Evolutionary conservation across 176 grass and related monocot species (phyloP), one percentile per base, ranked within the genome.

Genomic region (Cenchrus purpureus): DNA sequence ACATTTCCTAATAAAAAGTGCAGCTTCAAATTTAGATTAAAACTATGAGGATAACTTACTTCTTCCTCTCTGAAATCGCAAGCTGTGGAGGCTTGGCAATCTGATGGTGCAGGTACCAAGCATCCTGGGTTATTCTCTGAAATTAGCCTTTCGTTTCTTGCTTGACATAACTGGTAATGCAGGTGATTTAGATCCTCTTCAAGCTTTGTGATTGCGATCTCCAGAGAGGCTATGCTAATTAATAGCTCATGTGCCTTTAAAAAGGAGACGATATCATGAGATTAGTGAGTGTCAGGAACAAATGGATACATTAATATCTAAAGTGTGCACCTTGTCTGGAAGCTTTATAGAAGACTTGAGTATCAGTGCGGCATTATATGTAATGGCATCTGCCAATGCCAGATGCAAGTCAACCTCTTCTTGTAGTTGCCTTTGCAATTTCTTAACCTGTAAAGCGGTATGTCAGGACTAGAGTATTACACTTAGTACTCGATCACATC

Each of bases 381-480:
- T 74, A 34, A 99, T 85, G 59, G 91, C 97, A 91, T 91, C 89
- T 22, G 94, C 90, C 75, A 99, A 88, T 0, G 90, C 90, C 68
- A 94, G 60, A 81, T 99, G 94, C 79, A 99, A 92, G 83, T 99
- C 90, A 53, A 94, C 88, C 88, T 99, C 97, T 88, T 94, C 90
- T 79, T 96, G 84, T 25, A 99, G 94, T 43, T 99, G 86, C 72
- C 62, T 89, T 83, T 96, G 90, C 81, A 99, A 84, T 51, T 84
- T 96, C 37, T 82, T 87, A 29, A 99, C 97, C 97, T 99, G 86
- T 74, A 78, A 12, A 84, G 51, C 25, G 25, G 76, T 40, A 61
- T 19, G 37, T 60, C 65, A 74, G 66, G 57, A 78, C 40, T 25
- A 62, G 67, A n/a, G 59, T 32, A 79, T 79, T 65, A 70, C 43